phyloP scores from a whole-genome alignment of 2,329 filamentous ascomycete species.

The Eutypa lata region DNA sequence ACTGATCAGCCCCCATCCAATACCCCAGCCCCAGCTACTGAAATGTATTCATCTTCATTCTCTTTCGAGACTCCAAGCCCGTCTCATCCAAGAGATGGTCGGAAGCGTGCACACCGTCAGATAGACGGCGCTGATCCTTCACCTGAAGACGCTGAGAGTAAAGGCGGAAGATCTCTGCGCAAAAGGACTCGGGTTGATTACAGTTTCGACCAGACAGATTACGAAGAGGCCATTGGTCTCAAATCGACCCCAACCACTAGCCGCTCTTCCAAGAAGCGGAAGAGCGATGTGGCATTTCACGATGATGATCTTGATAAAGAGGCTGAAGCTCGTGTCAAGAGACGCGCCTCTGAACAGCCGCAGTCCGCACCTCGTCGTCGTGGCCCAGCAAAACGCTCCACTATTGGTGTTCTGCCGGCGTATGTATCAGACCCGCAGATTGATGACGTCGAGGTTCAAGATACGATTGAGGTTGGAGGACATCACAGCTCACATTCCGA shows the following conservation, averaged over 20 bases:
- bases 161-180: constrained; percentile 57
- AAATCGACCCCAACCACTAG: constrained; percentile 21
- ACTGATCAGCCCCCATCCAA: constrained; percentile 15
- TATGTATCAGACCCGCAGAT: constrained; percentile 21
- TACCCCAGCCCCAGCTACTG: constrained; percentile 13
- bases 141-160: constrained; percentile 47
- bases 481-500: constrained; percentile 32
- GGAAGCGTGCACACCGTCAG: constrained; percentile 43
- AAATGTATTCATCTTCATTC: constrained; percentile 20
- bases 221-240: constrained; percentile 29
- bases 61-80: constrained; percentile 27
- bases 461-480: constrained; percentile 56
- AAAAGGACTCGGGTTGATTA: constrained; percentile 57
- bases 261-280: constrained; percentile 27
- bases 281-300: constrained; percentile 20
- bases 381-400: constrained; percentile 21
- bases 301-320: constrained; percentile 24
- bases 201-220: constrained; percentile 51
- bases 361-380: constrained; percentile 22
- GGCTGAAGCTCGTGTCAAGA: constrained; percentile 20
- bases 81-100: constrained; percentile 34
- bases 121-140: constrained; percentile 31
- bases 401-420: constrained; percentile 23
- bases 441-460: constrained; percentile 50
- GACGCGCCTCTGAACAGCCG: constrained; percentile 30